Conservation (phyloP, 2,329 filamentous ascomycete genomes). For the Phialophora chinensis region DNA sequence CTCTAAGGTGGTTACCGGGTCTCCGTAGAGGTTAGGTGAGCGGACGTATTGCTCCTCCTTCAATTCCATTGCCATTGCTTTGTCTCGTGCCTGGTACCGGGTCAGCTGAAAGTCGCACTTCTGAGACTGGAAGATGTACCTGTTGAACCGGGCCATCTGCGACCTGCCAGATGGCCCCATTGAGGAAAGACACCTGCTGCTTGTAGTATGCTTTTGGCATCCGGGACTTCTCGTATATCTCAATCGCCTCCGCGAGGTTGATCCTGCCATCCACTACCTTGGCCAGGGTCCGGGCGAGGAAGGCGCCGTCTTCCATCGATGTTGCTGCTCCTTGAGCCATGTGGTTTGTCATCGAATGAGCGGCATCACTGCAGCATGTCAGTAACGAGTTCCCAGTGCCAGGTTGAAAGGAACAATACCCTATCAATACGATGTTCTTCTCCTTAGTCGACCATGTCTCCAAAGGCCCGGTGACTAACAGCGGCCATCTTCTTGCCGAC, state of each 20-base stretch:
- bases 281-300: conserved; percentile 47
- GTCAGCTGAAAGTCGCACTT: background rate
- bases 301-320: conserved; percentile 53
- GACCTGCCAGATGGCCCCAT: conserved; percentile 15
- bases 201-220: conserved; percentile 50
- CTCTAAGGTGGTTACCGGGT: conserved; percentile 23
- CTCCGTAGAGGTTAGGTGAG: conserved; percentile 46
- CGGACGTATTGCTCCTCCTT: conserved; percentile 39
- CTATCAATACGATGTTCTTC: conserved; percentile 53
- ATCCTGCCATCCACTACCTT: conserved; percentile 46
- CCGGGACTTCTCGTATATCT: conserved; percentile 49
- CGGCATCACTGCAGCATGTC: conserved; percentile 44
- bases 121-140: conserved; percentile 22
- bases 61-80: conserved; percentile 22
- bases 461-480: conserved; percentile 52
- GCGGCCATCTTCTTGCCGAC: conserved; percentile 48
- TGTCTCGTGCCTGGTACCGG: conserved; percentile 22
- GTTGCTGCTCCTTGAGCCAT: conserved; percentile 54
- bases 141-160: conserved; percentile 32
- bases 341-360: conserved; percentile 52
- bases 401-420: conserved; percentile 29
- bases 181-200: conserved; percentile 26
- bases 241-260: conserved; percentile 45
- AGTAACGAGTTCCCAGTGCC: background rate
- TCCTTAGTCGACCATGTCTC: conserved; percentile 49